Percentiles rank a stretch among this genome's conserved stretches.
Evolutionary conservation across 371 early-diverging fungal genomes (phyloP).

Genomic region (Chytridium lagenaria): DNA sequence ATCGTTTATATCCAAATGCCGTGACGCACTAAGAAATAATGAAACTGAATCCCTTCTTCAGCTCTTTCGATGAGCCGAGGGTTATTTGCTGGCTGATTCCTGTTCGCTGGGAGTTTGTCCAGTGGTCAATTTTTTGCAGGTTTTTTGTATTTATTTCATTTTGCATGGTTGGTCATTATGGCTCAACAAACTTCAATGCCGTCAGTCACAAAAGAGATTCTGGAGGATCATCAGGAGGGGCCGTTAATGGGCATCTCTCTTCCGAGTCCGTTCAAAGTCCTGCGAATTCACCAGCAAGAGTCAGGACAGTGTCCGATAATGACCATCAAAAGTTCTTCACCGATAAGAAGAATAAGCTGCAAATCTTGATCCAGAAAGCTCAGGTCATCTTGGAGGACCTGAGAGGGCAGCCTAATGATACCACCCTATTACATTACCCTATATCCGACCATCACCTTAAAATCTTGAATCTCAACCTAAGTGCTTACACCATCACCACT

Average conservation of each 20-base stretch:
- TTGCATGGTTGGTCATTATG: background rate
- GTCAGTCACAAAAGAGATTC: no score
- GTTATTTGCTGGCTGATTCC: no score
- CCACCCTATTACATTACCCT: slow-evolving; percentile 5
- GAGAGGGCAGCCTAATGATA: slow-evolving; percentile 20
- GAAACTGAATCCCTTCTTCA: background rate
- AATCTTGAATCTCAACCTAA: slow-evolving; percentile 26
- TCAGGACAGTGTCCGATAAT: background rate
- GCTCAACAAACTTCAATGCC: background rate
- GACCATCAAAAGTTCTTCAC: slow-evolving; percentile 18
- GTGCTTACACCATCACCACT: background rate
- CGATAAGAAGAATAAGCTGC: slow-evolving; percentile 25
- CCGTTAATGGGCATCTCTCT: no score
- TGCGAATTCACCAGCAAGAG: background rate
- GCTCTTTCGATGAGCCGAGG: background rate
- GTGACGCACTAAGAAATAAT: background rate
- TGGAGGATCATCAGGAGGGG: no score
- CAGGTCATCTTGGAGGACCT: slow-evolving; percentile 31
- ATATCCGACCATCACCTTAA: slow-evolving; percentile 1
- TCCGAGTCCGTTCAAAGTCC: no score
- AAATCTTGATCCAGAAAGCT: slow-evolving; percentile 23
- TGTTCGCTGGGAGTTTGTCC: no score
- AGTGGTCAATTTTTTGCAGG: background rate
- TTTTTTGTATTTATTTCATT: background rate
- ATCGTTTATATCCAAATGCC: background rate